These are phyloP conservation scores for Notholithocarpus densiflorus DNA, from an alignment of 306 rosid genomes.

Conservation along the genomic window DNA sequence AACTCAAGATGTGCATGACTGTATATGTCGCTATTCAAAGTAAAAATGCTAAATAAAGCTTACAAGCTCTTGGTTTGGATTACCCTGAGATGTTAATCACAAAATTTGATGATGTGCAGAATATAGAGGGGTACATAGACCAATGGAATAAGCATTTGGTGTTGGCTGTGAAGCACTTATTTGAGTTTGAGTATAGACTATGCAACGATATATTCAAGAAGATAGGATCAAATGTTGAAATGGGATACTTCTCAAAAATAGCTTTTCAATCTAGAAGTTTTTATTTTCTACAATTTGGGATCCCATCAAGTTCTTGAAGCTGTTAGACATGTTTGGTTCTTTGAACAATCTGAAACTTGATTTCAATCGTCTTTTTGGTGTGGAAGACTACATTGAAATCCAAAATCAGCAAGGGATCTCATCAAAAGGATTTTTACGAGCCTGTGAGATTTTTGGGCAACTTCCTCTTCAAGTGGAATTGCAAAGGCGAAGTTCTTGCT, in stretches of 20 bases:
- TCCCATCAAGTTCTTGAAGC: conserved; percentile 68
- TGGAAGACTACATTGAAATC: conserved; percentile 54
- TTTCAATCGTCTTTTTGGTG: conserved; percentile 63
- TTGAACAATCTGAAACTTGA: conserved; percentile 53
- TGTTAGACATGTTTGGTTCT: conserved; percentile 60
- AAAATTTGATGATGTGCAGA: conserved; percentile 30
- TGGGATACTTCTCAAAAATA: conserved; percentile 51
- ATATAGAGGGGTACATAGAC: conserved; percentile 39
- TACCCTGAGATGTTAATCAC: conserved; percentile 47
- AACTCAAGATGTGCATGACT: conserved; percentile 47
- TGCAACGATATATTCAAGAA: conserved; percentile 49
- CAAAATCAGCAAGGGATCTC: conserved; percentile 58
- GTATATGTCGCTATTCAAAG: conserved; percentile 54
- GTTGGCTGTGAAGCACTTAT: conserved; percentile 47
- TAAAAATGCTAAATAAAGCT: conserved; percentile 42
- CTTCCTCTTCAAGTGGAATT: conserved; percentile 76
- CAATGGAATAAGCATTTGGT: conserved; percentile 69
- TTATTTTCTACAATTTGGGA: conserved; percentile 67
- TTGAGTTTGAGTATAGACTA: conserved; percentile 50
- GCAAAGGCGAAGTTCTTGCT: conserved; percentile 55
- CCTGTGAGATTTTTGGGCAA: conserved; percentile 62
- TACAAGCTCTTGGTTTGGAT: conserved; percentile 60
- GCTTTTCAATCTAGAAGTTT: conserved; percentile 51
- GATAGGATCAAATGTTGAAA: conserved; percentile 31
- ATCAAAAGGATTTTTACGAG: conserved; percentile 56